These are phyloP conservation scores for Umbellularia californica DNA, from an alignment of 164 flowering plant species.

Conservation along the genomic window DNA sequence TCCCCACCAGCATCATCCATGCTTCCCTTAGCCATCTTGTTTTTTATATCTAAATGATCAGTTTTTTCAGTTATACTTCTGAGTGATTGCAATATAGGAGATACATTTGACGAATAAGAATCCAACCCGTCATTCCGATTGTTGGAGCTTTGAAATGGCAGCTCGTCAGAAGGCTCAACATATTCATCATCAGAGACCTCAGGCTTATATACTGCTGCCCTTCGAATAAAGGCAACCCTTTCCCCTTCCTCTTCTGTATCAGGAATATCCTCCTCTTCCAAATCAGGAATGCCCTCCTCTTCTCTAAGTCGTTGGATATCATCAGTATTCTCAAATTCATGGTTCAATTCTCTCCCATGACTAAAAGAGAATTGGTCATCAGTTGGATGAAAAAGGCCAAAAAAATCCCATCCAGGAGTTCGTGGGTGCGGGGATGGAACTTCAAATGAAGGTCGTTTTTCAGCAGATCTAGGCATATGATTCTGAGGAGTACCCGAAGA, in stretches of 20 bases:
- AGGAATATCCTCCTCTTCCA: slow-evolving; percentile 31
- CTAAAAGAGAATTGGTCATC: slow-evolving; percentile 57
- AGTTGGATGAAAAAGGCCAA: slow-evolving; percentile 51
- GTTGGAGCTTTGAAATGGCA: slow-evolving; percentile 63
- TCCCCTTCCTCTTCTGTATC: slow-evolving; percentile 28
- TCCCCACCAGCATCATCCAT: slow-evolving; percentile 11
- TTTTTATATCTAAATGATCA: slow-evolving; percentile 19
- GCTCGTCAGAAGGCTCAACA: slow-evolving; percentile 59
- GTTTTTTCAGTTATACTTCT: slow-evolving; percentile 33
- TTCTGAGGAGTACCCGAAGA: slow-evolving; percentile 46
- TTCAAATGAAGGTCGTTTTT: slow-evolving; percentile 33
- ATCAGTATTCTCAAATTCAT: slow-evolving; percentile 37
- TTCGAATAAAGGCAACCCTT: slow-evolving; percentile 28
- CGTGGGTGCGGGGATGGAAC: slow-evolving; percentile 32
- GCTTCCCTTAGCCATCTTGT: not conserved
- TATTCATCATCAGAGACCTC: slow-evolving; percentile 70
- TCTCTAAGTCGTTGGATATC: slow-evolving; percentile 38
- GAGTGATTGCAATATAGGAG: slow-evolving; percentile 32
- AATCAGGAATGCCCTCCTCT: slow-evolving; percentile 58
- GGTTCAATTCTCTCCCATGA: slow-evolving; percentile 33
- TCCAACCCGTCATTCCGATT: slow-evolving; percentile 43
- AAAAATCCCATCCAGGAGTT: slow-evolving; percentile 82
- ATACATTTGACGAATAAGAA: slow-evolving; percentile 19
- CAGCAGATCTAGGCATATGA: slow-evolving; percentile 39
- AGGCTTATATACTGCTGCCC: slow-evolving; percentile 22